These are phyloP conservation scores for Boletellus ananiceps DNA, from an alignment of 768 basidiomycete species.

Conservation along the genomic window DNA sequence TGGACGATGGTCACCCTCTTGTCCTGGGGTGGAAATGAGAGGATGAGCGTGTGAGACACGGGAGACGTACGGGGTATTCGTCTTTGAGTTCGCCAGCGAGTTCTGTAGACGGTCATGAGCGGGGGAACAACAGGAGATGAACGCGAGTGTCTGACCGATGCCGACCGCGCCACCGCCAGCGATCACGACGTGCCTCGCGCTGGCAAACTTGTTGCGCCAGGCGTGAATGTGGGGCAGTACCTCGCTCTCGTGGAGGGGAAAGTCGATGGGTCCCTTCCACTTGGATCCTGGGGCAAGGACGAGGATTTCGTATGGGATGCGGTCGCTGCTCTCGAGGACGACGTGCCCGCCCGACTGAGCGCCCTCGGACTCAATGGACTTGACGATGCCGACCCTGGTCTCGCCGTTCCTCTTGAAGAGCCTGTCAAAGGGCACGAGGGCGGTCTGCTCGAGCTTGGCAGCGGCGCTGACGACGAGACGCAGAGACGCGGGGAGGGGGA, in stretches of 20 bases:
- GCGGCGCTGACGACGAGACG: slow-evolving; percentile 44
- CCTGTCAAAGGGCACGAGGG: slow-evolving; percentile 49
- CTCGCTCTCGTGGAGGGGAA: slow-evolving; percentile 36
- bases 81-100: slow-evolving; percentile 44
- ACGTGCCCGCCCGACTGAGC: slow-evolving; percentile 42
- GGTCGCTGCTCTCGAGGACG: slow-evolving; percentile 46
- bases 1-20: slow-evolving; percentile 62
- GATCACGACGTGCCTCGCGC: slow-evolving; percentile 41
- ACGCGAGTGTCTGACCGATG: slow-evolving; percentile 33
- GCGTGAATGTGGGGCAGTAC: slow-evolving; percentile 27
- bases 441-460: slow-evolving; percentile 38
- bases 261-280: slow-evolving; percentile 47
- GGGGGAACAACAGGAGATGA: background rate
- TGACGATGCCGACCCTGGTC: slow-evolving; percentile 32
- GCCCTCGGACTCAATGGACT: slow-evolving; percentile 35
- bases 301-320: slow-evolving; percentile 49
- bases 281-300: slow-evolving; percentile 55
- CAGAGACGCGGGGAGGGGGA: slow-evolving; percentile 47
- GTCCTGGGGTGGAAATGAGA: slow-evolving; percentile 17
- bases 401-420: slow-evolving; percentile 46
- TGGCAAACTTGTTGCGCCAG: slow-evolving; percentile 32
- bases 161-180: slow-evolving; percentile 58
- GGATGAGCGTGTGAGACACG: background rate
- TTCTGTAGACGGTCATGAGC: slow-evolving; percentile 27
- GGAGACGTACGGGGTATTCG: slow-evolving; percentile 33